Base-by-base conservation (phyloP, 2,329 filamentous ascomycete genomes). In the Zymoseptoria passerinii region DNA sequence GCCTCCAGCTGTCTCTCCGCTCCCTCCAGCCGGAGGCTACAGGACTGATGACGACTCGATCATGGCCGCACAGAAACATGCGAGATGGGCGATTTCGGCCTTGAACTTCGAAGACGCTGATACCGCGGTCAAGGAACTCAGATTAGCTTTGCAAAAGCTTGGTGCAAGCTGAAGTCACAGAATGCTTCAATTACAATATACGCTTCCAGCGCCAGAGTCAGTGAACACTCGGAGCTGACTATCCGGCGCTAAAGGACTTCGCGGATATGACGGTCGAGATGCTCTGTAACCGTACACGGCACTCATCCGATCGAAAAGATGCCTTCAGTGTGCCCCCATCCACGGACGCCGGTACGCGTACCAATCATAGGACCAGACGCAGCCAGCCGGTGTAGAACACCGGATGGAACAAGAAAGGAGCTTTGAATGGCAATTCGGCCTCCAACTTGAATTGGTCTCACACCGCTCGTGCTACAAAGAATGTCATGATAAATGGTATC, bases 41-140 rank as follows among this genome's bases (percentile, higher is more conserved):
- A 77, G 74, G 4, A 78, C 75, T 9, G 90, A 96, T 63, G 87
- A 91, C 63, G 77, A 80, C 59, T 80, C 87, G 0, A 87, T 96
- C 40, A 78, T 83, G 40, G 82, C 86, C 66, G 92, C 94, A 4
- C 91, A 96, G 72, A 99, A 97, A 72, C 94, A 97, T 76, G 92
- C 92, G 1, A 91, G 90, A 68, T 99, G 90, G 90, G 94, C 94
- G 0, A 95, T 97, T 49, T 96, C 92, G 9, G 94, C 94, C 0
- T 76, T 99, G 52, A 96, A 96, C 68, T 99, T 99, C 73, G 94
- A 99, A 66, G 94, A 99, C 71, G 88, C 95, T 1, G 80, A 86
- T 1, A 99, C 94, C 0, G 94, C 94, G 0, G 86, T 97, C 4
- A 86, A 86, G 68, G 92, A 99, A 70, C 73, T 99, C 61, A 83